A percentile compares a stretch with the other conserved stretches of the same genome.
Evolutionary conservation across 495 filamentous ascomycete genomes (phyloP).

Genomic region (Melanomma pulvis-pyrius): DNA sequence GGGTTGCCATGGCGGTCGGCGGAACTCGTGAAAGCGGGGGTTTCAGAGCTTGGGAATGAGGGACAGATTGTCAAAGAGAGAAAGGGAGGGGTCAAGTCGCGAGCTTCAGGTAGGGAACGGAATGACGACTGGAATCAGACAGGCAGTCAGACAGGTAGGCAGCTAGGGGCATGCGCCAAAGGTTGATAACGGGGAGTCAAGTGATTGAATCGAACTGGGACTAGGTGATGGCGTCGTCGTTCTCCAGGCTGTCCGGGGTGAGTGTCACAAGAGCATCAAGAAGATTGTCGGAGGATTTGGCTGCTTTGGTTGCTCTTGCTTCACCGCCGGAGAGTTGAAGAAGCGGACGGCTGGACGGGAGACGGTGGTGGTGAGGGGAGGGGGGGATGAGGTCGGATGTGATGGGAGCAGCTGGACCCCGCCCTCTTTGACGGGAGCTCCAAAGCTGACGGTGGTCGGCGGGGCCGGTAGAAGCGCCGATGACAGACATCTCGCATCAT

Average conservation of each 20-base stretch:
- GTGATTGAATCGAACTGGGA: not conserved
- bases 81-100: not conserved
- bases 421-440: not conserved
- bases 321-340: conserved; percentile 1
- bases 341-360: not conserved
- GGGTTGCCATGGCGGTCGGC: conserved; percentile 67
- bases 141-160: not conserved
- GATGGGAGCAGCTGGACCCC: not conserved
- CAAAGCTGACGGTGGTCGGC: not conserved
- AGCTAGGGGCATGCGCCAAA: not conserved
- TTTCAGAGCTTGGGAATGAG: not conserved
- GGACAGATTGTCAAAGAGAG: not conserved
- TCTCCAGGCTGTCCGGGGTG: not conserved
- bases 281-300: conserved; percentile 1
- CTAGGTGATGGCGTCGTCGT: not conserved
- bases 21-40: not conserved
- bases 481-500: too few species aligned
- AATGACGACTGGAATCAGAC: not conserved
- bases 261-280: conserved; percentile 20
- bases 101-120: not conserved
- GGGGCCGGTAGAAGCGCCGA: not conserved
- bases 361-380: conserved; percentile 1
- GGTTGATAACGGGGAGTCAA: not conserved
- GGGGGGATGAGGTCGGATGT: not conserved
- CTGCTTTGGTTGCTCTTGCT: conserved; percentile 27